Base-by-base conservation (phyloP, 768 basidiomycete genomes). In the Heimioporus sp. region DNA sequence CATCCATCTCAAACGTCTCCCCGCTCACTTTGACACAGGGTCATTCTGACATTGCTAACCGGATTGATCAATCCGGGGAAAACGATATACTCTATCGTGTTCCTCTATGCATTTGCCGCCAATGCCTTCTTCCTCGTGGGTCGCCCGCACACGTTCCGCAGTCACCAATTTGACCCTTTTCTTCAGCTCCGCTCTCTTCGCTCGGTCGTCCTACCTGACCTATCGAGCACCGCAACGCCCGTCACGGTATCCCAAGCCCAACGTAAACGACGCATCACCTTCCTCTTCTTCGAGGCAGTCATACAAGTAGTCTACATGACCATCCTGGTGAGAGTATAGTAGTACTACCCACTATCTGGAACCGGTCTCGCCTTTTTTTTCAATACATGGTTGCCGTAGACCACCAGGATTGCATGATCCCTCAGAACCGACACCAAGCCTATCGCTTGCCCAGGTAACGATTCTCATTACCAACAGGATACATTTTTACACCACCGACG, bases 61-160 rank as follows among this genome's bases (percentile, higher is more conserved):
- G 82, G 84, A 5, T 78, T 98, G 40, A 66, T 93, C 37, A 76
- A 79, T 9, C 63, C 85, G 0, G 79, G 82, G 0, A 74, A 77
- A 32, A 79, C 86, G 9, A 59, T 94, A 43, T 90, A 87, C 68
- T 76, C 78, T 21, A 43, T 82, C 10, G 77, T 88, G 3, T 98
- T 97, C 65, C 53, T 88, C 31, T 99, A 99, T 69, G 80, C 83
- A 12, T 92, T 95, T 66, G 73, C 85, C 24, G 89, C 95, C 16
- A 96, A 94, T 56, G 92, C 86, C 0, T 95, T 98, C 74, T 98
- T 98, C 81, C 75, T 97, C 40, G 93, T 92, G 62, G 48, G 87
- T 55, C 17, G 1, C 21, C 19, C 12, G 15, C n/a, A 41, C n/a
- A 8, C n/a, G 1, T 42, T 1, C 10, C 11, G 4, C 6, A 6